These are phyloP conservation scores for Dicorynia guianensis DNA, from an alignment of 306 rosid genomes.

Conservation along the genomic window DNA sequence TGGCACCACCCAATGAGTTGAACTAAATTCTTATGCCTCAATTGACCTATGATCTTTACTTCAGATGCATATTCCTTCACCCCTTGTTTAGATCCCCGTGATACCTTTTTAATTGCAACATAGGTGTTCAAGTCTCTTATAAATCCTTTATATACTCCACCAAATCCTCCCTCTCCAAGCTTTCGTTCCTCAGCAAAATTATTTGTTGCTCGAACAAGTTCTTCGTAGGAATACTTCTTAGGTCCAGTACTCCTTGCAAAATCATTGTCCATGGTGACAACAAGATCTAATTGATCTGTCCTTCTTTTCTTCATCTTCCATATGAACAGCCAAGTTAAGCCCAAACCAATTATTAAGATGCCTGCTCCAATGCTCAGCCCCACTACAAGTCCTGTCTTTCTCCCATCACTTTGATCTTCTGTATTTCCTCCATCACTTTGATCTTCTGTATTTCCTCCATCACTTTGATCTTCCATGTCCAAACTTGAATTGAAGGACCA, in stretches of 20 bases:
- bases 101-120: slow-evolving; percentile 55
- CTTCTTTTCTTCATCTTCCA: slow-evolving; percentile 10
- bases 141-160: slow-evolving; percentile 53
- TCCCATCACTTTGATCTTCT: too few species aligned
- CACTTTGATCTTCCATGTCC: neutral
- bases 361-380: too few species aligned
- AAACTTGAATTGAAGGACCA: slow-evolving; percentile 24
- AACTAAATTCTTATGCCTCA: slow-evolving; percentile 54
- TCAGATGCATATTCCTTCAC: slow-evolving; percentile 48
- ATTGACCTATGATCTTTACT: slow-evolving; percentile 46
- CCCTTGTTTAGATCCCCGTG: slow-evolving; percentile 48
- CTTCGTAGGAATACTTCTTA: slow-evolving; percentile 34
- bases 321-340: too few species aligned
- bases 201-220: slow-evolving; percentile 44
- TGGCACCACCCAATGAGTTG: slow-evolving; percentile 60
- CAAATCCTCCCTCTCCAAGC: slow-evolving; percentile 62
- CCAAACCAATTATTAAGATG: too few species aligned
- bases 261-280: slow-evolving; percentile 14
- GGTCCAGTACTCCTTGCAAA: slow-evolving; percentile 41
- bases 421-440: too few species aligned
- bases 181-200: slow-evolving; percentile 44
- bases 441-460: too few species aligned
- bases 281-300: neutral
- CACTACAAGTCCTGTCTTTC: too few species aligned
- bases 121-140: slow-evolving; percentile 28